These are phyloP conservation scores for Trichoderma brevicompactum DNA, from an alignment of 2,329 filamentous ascomycete genomes.

Conservation along the genomic window DNA sequence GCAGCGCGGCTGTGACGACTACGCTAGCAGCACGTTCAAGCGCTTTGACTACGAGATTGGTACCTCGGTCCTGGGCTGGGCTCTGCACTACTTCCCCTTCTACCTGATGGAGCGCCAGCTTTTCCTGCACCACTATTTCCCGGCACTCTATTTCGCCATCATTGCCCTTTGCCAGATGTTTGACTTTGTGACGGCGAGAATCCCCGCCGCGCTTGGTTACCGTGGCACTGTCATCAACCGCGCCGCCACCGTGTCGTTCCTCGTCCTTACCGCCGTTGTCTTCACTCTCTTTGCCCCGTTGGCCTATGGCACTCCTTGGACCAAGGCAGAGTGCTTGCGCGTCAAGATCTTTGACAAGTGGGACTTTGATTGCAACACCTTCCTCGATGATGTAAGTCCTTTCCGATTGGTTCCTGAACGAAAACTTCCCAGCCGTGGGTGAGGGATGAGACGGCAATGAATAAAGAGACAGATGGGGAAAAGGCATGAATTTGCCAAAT, in stretches of 20 bases:
- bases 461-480: not conserved
- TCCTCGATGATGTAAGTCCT: constrained; percentile 79
- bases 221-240: constrained; percentile 73
- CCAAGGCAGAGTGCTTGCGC: constrained; percentile 79
- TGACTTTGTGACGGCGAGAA: constrained; percentile 79
- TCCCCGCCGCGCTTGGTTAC: constrained; percentile 68
- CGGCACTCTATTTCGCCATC: constrained; percentile 92
- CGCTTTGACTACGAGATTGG: constrained; percentile 98
- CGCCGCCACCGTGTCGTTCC: constrained; percentile 71
- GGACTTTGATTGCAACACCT: constrained; percentile 99
- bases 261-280: constrained; percentile 72
- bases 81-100: constrained; percentile 98
- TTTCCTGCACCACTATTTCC: constrained; percentile 98
- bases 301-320: constrained; percentile 94
- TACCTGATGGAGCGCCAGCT: constrained; percentile 97
- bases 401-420: constrained; percentile 44
- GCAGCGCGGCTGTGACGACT: constrained; percentile 92
- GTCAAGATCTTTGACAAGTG: constrained; percentile 87
- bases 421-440: constrained; percentile 38
- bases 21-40: constrained; percentile 81
- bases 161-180: constrained; percentile 86
- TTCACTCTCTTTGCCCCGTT: constrained; percentile 89
- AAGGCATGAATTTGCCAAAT: not conserved
- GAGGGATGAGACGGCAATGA: constrained; percentile 12
- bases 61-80: constrained; percentile 88